Conservation (phyloP, 2,329 filamentous ascomycete genomes). For the Penicillium sp. region DNA sequence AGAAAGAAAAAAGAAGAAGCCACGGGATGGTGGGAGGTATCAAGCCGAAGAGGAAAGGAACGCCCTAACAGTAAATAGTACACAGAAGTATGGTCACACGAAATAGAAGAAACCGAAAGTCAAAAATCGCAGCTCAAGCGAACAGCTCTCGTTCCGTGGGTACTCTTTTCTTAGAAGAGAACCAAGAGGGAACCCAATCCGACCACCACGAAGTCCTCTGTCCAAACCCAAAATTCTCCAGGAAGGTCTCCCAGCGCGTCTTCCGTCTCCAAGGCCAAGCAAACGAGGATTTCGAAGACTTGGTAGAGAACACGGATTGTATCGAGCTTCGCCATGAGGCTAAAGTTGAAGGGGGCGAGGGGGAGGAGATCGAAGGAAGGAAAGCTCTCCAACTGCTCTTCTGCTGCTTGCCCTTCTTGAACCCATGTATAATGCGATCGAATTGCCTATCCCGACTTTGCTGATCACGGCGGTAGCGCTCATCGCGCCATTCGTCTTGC, state of each 20-base stretch:
- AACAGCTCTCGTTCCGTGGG: constrained; percentile 20
- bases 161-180: constrained; percentile 7
- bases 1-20: neutral
- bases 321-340: constrained; percentile 19
- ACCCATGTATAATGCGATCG: constrained; percentile 36
- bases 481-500: constrained; percentile 38
- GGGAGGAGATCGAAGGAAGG: constrained; percentile 2
- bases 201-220: constrained; percentile 6
- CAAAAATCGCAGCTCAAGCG: constrained; percentile 11
- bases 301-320: constrained; percentile 13
- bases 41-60: neutral
- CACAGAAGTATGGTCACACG: too few relatives aligned
- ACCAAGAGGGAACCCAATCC: constrained; percentile 5
- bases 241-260: constrained; percentile 8
- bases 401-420: constrained; percentile 23
- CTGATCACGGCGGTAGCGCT: constrained; percentile 24
- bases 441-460: constrained; percentile 35
- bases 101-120: neutral
- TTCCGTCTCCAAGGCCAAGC: constrained; percentile 18
- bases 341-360: constrained; percentile 10
- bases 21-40: neutral
- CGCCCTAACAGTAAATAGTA: too few relatives aligned
- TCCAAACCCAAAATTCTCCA: constrained; percentile 3
- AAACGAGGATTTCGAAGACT: constrained; percentile 1
- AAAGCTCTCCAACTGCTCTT: constrained; percentile 15